Percentiles rank a stretch among this genome's conserved stretches.
These are phyloP conservation scores for Colletotrichum chrysophilum DNA, from an alignment of 2,329 filamentous ascomycete genomes.

Conservation along the genomic window DNA sequence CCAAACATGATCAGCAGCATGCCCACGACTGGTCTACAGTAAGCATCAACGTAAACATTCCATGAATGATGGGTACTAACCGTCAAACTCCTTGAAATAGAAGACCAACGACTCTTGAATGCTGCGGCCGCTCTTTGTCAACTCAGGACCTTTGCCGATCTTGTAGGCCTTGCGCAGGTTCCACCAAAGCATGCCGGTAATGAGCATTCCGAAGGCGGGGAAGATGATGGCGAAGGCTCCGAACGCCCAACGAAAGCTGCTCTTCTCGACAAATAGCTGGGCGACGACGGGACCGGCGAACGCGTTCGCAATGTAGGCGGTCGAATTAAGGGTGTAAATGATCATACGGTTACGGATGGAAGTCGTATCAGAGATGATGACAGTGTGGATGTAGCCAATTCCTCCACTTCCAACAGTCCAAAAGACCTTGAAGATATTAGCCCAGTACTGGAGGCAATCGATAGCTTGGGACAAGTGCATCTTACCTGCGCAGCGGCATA, in stretches of 20 bases:
- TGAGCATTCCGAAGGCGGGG: constrained; percentile 33
- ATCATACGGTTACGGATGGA: constrained; percentile 35
- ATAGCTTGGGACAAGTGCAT: fast-evolving
- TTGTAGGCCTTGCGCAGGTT: constrained; percentile 22
- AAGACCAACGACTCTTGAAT: constrained; percentile 10
- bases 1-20: constrained; percentile 54
- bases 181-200: constrained; percentile 16
- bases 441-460: fast-evolving
- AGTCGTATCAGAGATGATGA: constrained; percentile 36
- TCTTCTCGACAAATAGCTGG: constrained; percentile 26
- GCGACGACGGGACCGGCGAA: constrained; percentile 33
- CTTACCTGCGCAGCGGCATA: constrained; percentile 40
- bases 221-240: constrained; percentile 65
- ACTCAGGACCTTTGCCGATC: constrained; percentile 21
- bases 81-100: constrained; percentile 26
- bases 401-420: constrained; percentile 55
- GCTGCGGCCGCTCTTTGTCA: constrained; percentile 27
- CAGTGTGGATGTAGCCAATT: constrained; percentile 31
- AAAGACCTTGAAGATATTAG: constrained; percentile 46
- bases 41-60: neutral
- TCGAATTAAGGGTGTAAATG: constrained; percentile 33
- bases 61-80: constrained; percentile 25
- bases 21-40: constrained; percentile 37
- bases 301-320: constrained; percentile 41
- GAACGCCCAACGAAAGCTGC: constrained; percentile 42